These are phyloP conservation scores for Erythrophleum ivorense DNA, from an alignment of 331 rosid genomes.

Conservation along the genomic window DNA sequence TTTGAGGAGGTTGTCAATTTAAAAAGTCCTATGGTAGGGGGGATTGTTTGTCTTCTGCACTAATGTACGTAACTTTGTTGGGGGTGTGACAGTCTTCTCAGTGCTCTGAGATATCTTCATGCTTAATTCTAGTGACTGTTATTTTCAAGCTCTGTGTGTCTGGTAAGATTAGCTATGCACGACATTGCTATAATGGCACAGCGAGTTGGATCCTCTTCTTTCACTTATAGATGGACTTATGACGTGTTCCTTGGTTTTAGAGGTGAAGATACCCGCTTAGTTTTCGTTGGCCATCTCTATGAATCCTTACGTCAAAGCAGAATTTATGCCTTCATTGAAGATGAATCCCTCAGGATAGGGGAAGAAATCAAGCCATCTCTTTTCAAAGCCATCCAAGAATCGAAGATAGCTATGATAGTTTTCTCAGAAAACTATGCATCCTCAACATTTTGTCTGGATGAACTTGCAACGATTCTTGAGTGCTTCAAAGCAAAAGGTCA, in stretches of 20 bases:
- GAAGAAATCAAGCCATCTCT: constrained; percentile 24
- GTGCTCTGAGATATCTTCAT: too few species aligned
- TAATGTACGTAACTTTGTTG: too few species aligned
- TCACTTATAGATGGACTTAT: background rate
- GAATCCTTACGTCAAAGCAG: background rate
- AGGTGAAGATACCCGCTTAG: too few species aligned
- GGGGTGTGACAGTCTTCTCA: too few species aligned
- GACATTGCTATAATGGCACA: background rate
- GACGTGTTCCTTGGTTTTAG: constrained; percentile 32
- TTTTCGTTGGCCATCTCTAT: too few species aligned
- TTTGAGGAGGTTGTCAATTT: too few species aligned
- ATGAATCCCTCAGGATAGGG: background rate
- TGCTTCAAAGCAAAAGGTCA: background rate
- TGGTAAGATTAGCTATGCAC: too few species aligned
- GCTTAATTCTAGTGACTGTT: too few species aligned
- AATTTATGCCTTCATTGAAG: constrained; percentile 31
- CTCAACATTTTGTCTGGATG: too few species aligned
- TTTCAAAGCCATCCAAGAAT: constrained; percentile 8
- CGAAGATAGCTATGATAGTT: constrained; percentile 9
- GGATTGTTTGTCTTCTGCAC: too few species aligned
- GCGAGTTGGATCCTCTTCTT: background rate
- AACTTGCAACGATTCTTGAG: background rate
- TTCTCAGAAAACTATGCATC: background rate
- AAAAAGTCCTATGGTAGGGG: too few species aligned
- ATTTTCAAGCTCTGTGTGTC: too few species aligned